phyloP scores from a whole-genome alignment of 768 basidiomycete species.

The Neoboletus magnificus region DNA sequence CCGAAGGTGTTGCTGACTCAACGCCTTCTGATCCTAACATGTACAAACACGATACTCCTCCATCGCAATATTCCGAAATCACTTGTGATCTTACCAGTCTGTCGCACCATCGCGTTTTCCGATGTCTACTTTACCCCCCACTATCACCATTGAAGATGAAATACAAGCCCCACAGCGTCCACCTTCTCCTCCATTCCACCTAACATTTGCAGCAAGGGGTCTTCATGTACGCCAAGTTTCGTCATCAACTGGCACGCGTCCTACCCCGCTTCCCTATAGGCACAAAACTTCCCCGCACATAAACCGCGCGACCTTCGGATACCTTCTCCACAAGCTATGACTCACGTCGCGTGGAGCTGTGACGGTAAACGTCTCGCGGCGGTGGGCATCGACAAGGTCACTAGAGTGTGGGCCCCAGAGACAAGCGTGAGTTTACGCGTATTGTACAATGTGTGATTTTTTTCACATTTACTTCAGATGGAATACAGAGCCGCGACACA shows the following conservation, averaged over 20 bases:
- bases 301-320: constrained; percentile 73
- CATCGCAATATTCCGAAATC: background rate
- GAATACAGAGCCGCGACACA: constrained; percentile 63
- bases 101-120: background rate
- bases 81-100: background rate
- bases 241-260: constrained; percentile 5
- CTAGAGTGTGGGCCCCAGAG: constrained; percentile 75
- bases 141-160: constrained; percentile 50
- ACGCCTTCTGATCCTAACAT: constrained; percentile 22
- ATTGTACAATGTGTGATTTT: background rate
- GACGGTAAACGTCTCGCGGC: constrained; percentile 79
- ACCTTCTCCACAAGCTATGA: constrained; percentile 60
- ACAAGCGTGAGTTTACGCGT: constrained; percentile 55
- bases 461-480: constrained; percentile 44
- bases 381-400: constrained; percentile 79
- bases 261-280: constrained; percentile 39
- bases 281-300: constrained; percentile 76
- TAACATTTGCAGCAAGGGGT: constrained; percentile 65
- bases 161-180: constrained; percentile 54
- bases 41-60: constrained; percentile 17
- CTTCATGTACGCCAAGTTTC: constrained; percentile 56
- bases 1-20: constrained; percentile 3
- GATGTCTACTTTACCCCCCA: constrained; percentile 25
- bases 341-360: constrained; percentile 80
- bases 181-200: constrained; percentile 70